phyloP scores from a whole-genome alignment of 1,284 basidiomycete genomes.

The Ceratobasidium sp. region DNA sequence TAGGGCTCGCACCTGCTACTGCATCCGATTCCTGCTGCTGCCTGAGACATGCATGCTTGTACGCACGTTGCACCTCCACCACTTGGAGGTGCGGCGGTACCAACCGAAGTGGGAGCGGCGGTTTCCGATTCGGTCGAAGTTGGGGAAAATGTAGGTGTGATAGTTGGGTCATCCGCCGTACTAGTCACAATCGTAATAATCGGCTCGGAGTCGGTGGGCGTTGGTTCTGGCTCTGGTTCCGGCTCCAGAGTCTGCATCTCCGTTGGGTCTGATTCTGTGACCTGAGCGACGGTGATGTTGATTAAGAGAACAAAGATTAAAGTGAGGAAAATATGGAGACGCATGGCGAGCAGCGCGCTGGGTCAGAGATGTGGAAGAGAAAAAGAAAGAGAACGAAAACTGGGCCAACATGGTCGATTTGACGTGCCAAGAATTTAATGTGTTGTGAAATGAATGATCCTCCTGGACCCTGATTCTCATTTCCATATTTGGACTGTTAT shows the following conservation, averaged over 20 bases:
- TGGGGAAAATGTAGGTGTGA: neutral
- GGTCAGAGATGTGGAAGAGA: neutral
- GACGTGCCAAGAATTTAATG: too few relatives aligned
- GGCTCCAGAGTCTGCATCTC: neutral
- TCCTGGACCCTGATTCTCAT: too few relatives aligned
- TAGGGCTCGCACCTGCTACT: neutral
- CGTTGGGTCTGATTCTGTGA: neutral
- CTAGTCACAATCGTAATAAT: neutral
- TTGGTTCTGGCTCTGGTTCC: neutral
- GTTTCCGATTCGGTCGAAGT: neutral
- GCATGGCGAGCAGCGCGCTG: too few relatives aligned
- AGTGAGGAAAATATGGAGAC: neutral
- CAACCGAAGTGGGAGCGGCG: neutral
- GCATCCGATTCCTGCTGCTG: slow-evolving; percentile 1
- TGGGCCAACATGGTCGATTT: too few relatives aligned
- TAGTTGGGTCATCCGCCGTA: neutral
- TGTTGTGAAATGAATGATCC: too few relatives aligned
- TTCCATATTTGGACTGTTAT: too few relatives aligned
- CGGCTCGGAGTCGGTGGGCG: neutral
- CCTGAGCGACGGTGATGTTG: neutral
- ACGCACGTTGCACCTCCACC: slow-evolving; percentile 25
- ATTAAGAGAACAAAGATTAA: neutral
- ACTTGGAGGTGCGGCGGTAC: slow-evolving; percentile 4
- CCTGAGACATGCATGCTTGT: neutral
- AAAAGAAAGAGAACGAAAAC: neutral